Evolutionary conservation across 768 basidiomycete species (phyloP), one percentile per base, ranked within the genome.

Genomic region (Pulveroboletus sp.): DNA sequence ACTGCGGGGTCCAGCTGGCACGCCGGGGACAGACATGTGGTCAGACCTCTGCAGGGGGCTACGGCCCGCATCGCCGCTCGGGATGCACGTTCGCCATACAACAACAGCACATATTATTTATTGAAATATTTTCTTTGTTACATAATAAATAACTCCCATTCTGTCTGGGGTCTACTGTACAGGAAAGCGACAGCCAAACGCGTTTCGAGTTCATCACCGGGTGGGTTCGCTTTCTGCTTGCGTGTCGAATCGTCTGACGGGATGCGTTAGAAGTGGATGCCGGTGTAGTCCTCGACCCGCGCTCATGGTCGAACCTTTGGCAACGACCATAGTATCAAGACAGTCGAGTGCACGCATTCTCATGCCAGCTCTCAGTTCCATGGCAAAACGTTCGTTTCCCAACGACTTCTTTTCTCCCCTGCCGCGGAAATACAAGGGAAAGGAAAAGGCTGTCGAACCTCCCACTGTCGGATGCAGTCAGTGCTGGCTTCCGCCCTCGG

Each of bases 261-360:
- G 13, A 15, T 18, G 11, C 24, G n/a, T 35, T 15, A 33, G 26
- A 46, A 47, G 42, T 30, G 39, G 42, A 17, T 38, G 9, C 35
- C 9, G 44, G 58, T 56, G 17, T 15, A 40, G 62, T 43, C 42
- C 48, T 21, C 21, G 21, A 26, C 46, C 57, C 61, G 56, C 66
- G 69, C 70, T 68, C 72, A 84, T 84, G 82, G 73, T 84, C 60
- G 81, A 85, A 73, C 79, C 81, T 61, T 69, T 84, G 57, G 75
- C 77, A 50, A 73, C 77, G 39, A 75, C 76, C 66, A 69, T 82
- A 35, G 35, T 56, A 65, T 78, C 67, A 74, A 73, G 66, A 49
- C 54, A 64, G 36, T 54, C 57, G 35, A 59, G 58, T 46, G 58
- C 50, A 46, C 55, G 62, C 53, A 42, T 65, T 46, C 59, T 66